Conservation (phyloP, 345 rosid genomes). For the Salix viminalis region DNA sequence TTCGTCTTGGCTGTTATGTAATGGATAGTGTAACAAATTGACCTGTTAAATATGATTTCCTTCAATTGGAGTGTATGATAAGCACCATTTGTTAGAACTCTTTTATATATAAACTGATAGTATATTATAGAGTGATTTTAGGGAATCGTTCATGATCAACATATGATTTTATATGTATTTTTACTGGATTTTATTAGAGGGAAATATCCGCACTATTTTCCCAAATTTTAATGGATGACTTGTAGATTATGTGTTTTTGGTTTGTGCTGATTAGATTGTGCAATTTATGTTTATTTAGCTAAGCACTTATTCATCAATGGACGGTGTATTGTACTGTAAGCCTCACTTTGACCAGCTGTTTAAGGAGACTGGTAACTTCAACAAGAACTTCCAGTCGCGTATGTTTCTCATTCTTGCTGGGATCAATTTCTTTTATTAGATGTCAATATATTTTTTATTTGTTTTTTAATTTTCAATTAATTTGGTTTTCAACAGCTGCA, state of each 20-base stretch:
- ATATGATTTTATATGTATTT: background rate
- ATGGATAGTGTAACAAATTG: background rate
- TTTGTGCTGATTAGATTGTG: constrained; percentile 12
- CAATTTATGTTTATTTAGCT: constrained; percentile 47
- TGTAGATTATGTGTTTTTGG: background rate
- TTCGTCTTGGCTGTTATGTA: background rate
- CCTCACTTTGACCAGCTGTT: constrained; percentile 98
- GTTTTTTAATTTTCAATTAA: constrained; percentile 17
- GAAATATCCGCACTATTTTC: background rate
- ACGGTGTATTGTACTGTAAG: constrained; percentile 90
- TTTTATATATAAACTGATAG: background rate
- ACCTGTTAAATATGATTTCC: background rate
- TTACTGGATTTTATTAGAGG: background rate
- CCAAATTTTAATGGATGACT: background rate
- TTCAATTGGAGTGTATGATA: background rate
- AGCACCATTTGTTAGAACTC: background rate
- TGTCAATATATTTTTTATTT: constrained; percentile 9
- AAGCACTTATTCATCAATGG: constrained; percentile 95
- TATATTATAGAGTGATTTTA: background rate
- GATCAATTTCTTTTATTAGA: constrained; percentile 3
- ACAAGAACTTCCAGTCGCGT: constrained; percentile 94
- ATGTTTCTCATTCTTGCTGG: constrained; percentile 26
- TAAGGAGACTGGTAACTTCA: constrained; percentile 87
- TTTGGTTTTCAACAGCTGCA: constrained; percentile 62
- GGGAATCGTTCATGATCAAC: background rate